phyloP scores from a whole-genome alignment of 495 filamentous ascomycete species.

The Penicillium paradoxum region DNA sequence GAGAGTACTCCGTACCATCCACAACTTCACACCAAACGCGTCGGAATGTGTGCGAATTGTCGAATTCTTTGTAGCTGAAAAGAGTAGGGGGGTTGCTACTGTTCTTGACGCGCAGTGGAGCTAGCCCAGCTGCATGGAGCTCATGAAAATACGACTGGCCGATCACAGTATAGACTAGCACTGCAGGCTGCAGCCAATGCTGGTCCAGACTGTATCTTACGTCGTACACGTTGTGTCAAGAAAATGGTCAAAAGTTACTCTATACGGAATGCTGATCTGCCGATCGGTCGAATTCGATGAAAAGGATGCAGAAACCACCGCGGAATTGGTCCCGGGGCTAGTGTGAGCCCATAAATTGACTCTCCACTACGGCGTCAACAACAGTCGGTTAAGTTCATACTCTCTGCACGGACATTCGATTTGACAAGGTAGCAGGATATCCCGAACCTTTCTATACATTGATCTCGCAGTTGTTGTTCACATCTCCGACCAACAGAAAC shows the following conservation, averaged over 20 bases:
- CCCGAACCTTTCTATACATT: neutral
- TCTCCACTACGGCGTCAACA: neutral
- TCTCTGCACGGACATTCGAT: neutral
- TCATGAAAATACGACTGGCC: neutral
- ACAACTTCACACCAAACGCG: neutral
- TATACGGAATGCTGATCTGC: neutral
- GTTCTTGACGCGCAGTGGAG: conserved; percentile 4
- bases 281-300: neutral
- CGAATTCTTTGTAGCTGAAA: neutral
- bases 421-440: neutral
- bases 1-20: neutral
- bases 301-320: neutral
- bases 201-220: neutral
- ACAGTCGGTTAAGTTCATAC: neutral
- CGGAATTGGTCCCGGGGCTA: neutral
- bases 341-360: neutral
- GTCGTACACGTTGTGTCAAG: neutral
- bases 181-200: neutral
- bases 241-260: neutral
- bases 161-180: conserved; percentile 8
- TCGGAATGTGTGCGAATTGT: neutral
- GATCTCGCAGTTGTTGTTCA: neutral
- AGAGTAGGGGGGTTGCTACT: conserved; percentile 5
- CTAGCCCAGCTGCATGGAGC: conserved; percentile 4
- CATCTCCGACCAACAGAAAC: neutral